These are phyloP conservation scores for Brassica juncea DNA, from an alignment of 345 rosid species.

Conservation along the genomic window DNA sequence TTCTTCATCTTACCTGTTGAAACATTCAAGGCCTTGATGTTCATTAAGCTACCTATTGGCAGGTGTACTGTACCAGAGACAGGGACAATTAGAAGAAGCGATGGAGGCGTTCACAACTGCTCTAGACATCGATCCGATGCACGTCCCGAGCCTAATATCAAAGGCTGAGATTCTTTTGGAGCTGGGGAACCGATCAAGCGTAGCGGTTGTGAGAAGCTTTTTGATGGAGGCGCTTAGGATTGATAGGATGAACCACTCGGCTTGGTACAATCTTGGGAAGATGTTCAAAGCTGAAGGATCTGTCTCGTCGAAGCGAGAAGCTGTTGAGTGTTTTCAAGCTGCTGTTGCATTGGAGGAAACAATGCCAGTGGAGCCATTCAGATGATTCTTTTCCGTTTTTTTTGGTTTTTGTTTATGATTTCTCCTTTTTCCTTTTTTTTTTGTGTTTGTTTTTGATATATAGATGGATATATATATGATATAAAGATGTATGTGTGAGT, in stretches of 20 bases:
- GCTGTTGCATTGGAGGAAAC: conserved; percentile 65
- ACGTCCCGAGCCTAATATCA: conserved; percentile 70
- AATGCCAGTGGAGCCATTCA: conserved; percentile 76
- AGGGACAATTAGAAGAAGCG: conserved; percentile 63
- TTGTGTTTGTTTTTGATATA: conserved; percentile 1
- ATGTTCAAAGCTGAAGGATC: conserved; percentile 52
- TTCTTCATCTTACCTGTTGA: background rate
- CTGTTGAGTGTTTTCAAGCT: conserved; percentile 65
- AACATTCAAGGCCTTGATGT: background rate
- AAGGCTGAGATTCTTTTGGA: conserved; percentile 54
- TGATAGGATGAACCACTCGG: conserved; percentile 61
- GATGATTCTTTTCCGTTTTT: conserved; percentile 40
- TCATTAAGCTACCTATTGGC: conserved; percentile 17
- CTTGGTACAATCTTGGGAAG: conserved; percentile 79
- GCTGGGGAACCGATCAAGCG: conserved; percentile 41
- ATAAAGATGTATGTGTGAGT: conserved; percentile 21
- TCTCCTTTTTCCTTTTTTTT: background rate
- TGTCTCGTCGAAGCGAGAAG: conserved; percentile 50
- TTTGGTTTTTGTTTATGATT: background rate
- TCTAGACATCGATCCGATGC: conserved; percentile 58
- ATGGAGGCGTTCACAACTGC: conserved; percentile 53
- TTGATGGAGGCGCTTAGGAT: conserved; percentile 64
- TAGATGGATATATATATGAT: conserved; percentile 18
- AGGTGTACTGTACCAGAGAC: conserved; percentile 58
- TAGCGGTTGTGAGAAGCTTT: conserved; percentile 55